These are phyloP conservation scores for Brassica hybrid DNA, from an alignment of 441 rosid species.

Conservation along the genomic window DNA sequence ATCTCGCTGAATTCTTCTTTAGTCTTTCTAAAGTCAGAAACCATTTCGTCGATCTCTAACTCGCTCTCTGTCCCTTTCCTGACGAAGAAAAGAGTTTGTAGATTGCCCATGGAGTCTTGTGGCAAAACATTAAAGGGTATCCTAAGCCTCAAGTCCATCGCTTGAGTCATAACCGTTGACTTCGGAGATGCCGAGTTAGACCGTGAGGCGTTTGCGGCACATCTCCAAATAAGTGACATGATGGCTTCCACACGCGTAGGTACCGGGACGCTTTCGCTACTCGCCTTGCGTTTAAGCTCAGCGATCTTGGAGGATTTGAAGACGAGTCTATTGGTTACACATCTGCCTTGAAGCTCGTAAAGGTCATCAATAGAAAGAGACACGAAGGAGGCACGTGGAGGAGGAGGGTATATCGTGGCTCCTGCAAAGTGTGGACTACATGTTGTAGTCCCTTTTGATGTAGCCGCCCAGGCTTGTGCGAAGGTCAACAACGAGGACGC, in stretches of 20 bases:
- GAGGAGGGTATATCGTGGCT: constrained; percentile 23
- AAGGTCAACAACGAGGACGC: constrained; percentile 24
- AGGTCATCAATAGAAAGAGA: background rate
- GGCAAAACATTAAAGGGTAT: constrained; percentile 4
- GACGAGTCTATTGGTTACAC: constrained; percentile 24
- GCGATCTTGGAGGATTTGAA: constrained; percentile 20
- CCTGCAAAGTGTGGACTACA: background rate
- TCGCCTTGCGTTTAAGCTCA: constrained; percentile 19
- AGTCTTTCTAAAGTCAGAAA: constrained; percentile 12
- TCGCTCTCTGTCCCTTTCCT: background rate
- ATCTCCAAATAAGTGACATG: constrained; percentile 20
- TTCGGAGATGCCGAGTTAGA: background rate
- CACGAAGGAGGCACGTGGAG: background rate
- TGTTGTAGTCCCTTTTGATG: constrained; percentile 2
- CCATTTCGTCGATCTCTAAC: background rate
- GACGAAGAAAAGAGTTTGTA: constrained; percentile 13
- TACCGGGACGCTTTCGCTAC: background rate
- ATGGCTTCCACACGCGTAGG: constrained; percentile 34
- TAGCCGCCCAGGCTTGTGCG: constrained; percentile 19
- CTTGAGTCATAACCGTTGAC: background rate
- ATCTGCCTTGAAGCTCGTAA: background rate
- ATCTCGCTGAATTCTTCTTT: constrained; percentile 10
- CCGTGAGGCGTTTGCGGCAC: constrained; percentile 16
- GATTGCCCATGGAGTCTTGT: constrained; percentile 3
- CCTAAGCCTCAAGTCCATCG: constrained; percentile 25